phyloP scores from a whole-genome alignment of 2,329 filamentous ascomycete species.

The Zopfia rhizophila region DNA sequence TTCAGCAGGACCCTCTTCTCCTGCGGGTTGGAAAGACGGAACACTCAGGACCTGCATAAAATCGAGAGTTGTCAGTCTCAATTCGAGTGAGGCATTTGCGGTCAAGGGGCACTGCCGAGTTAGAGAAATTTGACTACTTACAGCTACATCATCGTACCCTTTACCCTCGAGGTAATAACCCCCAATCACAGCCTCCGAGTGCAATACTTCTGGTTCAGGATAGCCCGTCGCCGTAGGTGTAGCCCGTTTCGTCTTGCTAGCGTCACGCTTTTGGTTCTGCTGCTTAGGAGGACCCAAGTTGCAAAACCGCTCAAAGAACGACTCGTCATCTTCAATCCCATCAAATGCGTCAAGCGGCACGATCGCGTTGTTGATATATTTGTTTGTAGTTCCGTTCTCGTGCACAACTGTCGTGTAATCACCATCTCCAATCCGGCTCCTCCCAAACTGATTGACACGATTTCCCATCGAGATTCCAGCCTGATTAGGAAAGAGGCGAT shows the following conservation, averaged over 20 bases:
- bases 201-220: conserved; percentile 42
- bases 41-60: conserved; percentile 53
- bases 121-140: no score
- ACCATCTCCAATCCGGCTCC: conserved; percentile 22
- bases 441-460: conserved; percentile 20
- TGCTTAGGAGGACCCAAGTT: conserved; percentile 16
- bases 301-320: conserved; percentile 47
- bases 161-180: conserved; percentile 55
- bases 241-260: conserved; percentile 16
- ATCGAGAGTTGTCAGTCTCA: no score
- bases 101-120: neutral
- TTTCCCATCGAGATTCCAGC: conserved; percentile 11
- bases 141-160: conserved; percentile 54
- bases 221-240: conserved; percentile 34
- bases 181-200: conserved; percentile 37
- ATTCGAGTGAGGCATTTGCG: no score
- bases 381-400: conserved; percentile 33
- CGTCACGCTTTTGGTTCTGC: conserved; percentile 6
- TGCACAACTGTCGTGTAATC: conserved; percentile 30
- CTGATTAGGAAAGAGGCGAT: conserved; percentile 39
- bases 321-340: conserved; percentile 41
- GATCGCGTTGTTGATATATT: conserved; percentile 30
- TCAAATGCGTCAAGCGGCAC: conserved; percentile 30
- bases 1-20: conserved; percentile 16
- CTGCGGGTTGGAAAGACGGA: conserved; percentile 42